phyloP scores from a whole-genome alignment of 768 basidiomycete genomes.

The Asterophora lycoperdoides region DNA sequence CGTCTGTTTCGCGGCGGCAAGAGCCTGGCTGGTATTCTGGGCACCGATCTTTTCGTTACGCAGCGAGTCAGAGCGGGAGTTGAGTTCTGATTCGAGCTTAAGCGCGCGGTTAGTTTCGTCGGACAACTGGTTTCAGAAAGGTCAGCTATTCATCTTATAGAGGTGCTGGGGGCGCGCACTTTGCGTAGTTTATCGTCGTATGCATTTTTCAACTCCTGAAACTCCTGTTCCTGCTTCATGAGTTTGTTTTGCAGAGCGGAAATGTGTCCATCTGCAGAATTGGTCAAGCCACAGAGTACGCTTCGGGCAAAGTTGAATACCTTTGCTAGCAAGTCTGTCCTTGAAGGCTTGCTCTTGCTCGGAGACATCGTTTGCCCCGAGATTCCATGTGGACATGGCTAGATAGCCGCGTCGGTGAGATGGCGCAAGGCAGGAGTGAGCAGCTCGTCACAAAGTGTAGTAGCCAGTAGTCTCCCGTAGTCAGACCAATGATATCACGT shows the following conservation, averaged over 20 bases:
- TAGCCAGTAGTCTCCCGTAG: no score
- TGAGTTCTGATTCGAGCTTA: constrained; percentile 48
- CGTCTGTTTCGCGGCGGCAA: constrained; percentile 45
- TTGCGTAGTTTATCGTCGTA: constrained; percentile 46
- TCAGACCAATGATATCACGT: no score
- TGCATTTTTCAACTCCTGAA: constrained; percentile 38
- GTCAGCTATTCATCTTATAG: constrained; percentile 6
- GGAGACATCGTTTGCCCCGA: constrained; percentile 43
- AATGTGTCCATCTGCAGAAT: constrained; percentile 42
- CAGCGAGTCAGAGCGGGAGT: constrained; percentile 49
- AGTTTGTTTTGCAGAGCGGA: constrained; percentile 43
- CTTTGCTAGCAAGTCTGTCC: constrained; percentile 49
- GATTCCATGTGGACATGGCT: constrained; percentile 44
- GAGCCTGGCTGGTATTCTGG: constrained; percentile 48
- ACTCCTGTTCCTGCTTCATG: constrained; percentile 35
- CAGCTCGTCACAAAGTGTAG: no score
- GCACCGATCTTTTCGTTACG: constrained; percentile 48
- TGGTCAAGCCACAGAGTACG: neutral
- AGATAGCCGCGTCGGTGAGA: constrained; percentile 5
- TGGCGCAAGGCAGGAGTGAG: neutral
- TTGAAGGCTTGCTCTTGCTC: constrained; percentile 43
- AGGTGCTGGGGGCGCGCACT: constrained; percentile 25
- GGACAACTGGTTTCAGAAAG: constrained; percentile 41
- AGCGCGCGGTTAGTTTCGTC: constrained; percentile 53
- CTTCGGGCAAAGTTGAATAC: constrained; percentile 20